Conservation (phyloP, 805 yeast species). For the Teunomyces kruisii region DNA sequence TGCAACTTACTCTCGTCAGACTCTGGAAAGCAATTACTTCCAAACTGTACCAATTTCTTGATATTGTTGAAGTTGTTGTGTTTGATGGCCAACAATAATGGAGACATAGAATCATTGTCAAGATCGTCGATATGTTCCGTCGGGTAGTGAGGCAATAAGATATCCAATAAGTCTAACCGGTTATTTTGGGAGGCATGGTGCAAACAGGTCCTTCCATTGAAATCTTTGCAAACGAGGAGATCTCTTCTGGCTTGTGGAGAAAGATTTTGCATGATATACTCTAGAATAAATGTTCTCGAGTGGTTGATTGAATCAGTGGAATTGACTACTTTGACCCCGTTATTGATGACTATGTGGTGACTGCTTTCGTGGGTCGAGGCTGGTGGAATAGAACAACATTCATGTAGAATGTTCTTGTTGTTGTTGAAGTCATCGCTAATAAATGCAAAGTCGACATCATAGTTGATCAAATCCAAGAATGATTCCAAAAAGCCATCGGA, state of each 20-base stretch:
- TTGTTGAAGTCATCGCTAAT: constrained; percentile 60
- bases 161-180: constrained; percentile 42
- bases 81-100: constrained; percentile 76
- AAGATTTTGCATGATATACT: constrained; percentile 28
- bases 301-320: constrained; percentile 39
- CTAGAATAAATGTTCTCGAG: constrained; percentile 36
- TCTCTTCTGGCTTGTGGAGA: constrained; percentile 15
- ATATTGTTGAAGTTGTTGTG: constrained; percentile 54
- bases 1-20: constrained; percentile 54
- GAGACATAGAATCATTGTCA: constrained; percentile 79
- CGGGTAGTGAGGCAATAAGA: constrained; percentile 40
- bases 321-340: constrained; percentile 41
- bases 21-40: constrained; percentile 41
- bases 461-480: constrained; percentile 43
- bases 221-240: constrained; percentile 47
- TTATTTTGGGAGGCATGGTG: constrained; percentile 78
- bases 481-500: constrained; percentile 59
- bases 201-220: constrained; percentile 75
- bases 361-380: constrained; percentile 30
- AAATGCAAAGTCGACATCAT: constrained; percentile 57
- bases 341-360: constrained; percentile 39
- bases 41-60: constrained; percentile 30
- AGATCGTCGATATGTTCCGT: constrained; percentile 44
- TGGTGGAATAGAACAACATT: constrained; percentile 47
- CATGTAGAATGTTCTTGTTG: constrained; percentile 74